These are phyloP conservation scores for Fusarium verrucosum DNA, from an alignment of 2,329 filamentous ascomycete genomes.

Conservation along the genomic window DNA sequence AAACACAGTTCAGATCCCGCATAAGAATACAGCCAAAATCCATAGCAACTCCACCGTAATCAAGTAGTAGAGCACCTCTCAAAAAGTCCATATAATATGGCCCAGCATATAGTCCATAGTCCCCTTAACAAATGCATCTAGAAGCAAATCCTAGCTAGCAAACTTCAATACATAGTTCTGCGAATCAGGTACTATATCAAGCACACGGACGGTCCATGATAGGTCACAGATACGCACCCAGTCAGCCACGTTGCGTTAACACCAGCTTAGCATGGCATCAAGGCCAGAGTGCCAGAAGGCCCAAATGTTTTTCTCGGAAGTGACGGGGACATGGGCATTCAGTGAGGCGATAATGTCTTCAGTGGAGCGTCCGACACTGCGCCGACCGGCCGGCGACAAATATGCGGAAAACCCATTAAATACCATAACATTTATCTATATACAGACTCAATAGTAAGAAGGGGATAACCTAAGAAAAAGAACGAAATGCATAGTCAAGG, in stretches of 20 bases:
- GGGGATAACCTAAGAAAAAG: too few relatives aligned
- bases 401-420: too few relatives aligned
- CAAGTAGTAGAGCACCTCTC: constrained; percentile 50
- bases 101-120: constrained; percentile 52
- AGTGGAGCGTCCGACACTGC: constrained; percentile 34
- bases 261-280: constrained; percentile 50
- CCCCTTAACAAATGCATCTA: constrained; percentile 34
- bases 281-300: constrained; percentile 54
- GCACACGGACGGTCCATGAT: constrained; percentile 53
- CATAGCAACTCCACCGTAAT: constrained; percentile 51
- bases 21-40: constrained; percentile 54
- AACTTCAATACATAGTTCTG: constrained; percentile 51
- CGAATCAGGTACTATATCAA: constrained; percentile 50
- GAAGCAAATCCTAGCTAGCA: constrained; percentile 42
- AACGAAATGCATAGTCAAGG: too few relatives aligned
- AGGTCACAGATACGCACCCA: constrained; percentile 53
- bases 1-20: constrained; percentile 49
- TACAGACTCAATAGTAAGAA: too few relatives aligned
- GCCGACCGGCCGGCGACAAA: too few relatives aligned
- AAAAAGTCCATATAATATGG: constrained; percentile 55
- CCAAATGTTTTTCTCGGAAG: constrained; percentile 54
- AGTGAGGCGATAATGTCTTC: constrained; percentile 47
- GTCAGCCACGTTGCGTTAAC: constrained; percentile 51
- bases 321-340: constrained; percentile 44
- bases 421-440: too few relatives aligned